Percentiles rank a stretch among this genome's conserved stretches.
phyloP scores from a whole-genome alignment of 2,329 filamentous ascomycete species.

The Phaeosphaeria sp. region DNA sequence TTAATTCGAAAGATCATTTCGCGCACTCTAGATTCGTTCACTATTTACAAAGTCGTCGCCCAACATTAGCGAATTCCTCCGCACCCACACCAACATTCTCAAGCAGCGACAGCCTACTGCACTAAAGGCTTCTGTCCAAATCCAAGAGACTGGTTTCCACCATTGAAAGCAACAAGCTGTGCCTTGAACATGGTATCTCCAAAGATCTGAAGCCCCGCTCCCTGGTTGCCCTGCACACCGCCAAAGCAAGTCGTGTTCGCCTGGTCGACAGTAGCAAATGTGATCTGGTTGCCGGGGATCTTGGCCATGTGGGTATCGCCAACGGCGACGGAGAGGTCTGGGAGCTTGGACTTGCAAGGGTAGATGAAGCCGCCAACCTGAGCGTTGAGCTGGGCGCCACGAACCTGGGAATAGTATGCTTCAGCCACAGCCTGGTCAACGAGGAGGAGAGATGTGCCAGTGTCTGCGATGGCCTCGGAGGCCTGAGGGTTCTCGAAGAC shows the following conservation, averaged over 20 bases:
- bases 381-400: constrained; percentile 45
- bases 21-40: neutral
- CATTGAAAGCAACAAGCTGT: constrained; percentile 67
- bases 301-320: constrained; percentile 65
- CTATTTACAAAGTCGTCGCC: neutral
- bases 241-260: constrained; percentile 68
- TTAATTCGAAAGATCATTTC: neutral
- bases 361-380: constrained; percentile 54
- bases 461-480: constrained; percentile 56
- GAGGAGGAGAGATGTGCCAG: constrained; percentile 69
- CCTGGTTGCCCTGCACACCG: constrained; percentile 67
- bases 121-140: constrained; percentile 52
- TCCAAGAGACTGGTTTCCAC: constrained; percentile 59
- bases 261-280: constrained; percentile 46
- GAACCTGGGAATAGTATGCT: constrained; percentile 53
- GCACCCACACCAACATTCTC: neutral
- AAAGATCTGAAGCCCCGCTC: constrained; percentile 64
- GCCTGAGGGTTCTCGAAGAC: constrained; percentile 61
- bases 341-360: constrained; percentile 51
- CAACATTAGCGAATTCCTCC: neutral
- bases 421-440: constrained; percentile 61
- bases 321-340: constrained; percentile 61
- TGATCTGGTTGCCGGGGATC: constrained; percentile 57
- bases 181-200: constrained; percentile 69
- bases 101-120: neutral